A percentile compares a stretch with the other conserved stretches of the same genome.
phyloP scores from a whole-genome alignment of 1,284 basidiomycete genomes.

The Inonotus hispidus region DNA sequence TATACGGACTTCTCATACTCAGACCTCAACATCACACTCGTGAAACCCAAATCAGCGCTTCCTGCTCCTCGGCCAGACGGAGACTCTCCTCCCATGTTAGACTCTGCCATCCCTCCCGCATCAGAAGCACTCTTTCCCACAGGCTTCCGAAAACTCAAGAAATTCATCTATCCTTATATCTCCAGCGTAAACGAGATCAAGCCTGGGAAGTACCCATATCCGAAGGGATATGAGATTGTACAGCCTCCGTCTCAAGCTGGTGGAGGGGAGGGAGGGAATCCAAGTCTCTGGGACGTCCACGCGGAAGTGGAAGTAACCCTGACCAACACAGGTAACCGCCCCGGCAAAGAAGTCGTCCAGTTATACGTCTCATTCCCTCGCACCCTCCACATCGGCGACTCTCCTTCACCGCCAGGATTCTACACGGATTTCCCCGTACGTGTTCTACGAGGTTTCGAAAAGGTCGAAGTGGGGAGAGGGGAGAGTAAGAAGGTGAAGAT shows the following conservation, averaged over 20 bases:
- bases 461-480: slow-evolving; percentile 10
- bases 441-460: slow-evolving; percentile 14
- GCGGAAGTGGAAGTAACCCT: slow-evolving; percentile 13
- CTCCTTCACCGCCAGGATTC: neutral
- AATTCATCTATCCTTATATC: slow-evolving; percentile 17
- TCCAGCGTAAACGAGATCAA: slow-evolving; percentile 3
- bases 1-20: slow-evolving; percentile 48
- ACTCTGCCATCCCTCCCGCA: slow-evolving; percentile 11
- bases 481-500: slow-evolving; percentile 10
- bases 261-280: slow-evolving; percentile 18
- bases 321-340: slow-evolving; percentile 14
- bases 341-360: slow-evolving; percentile 17
- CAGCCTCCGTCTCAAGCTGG: slow-evolving; percentile 13
- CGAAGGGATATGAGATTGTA: slow-evolving; percentile 12
- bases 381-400: slow-evolving; percentile 1
- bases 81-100: neutral
- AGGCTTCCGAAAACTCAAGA: slow-evolving; percentile 14
- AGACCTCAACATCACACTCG: slow-evolving; percentile 23
- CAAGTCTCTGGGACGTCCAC: slow-evolving; percentile 17
- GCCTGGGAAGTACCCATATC: slow-evolving; percentile 16
- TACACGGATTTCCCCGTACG: slow-evolving; percentile 14
- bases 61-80: slow-evolving; percentile 10
- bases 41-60: slow-evolving; percentile 13
- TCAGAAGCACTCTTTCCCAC: slow-evolving; percentile 9
- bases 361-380: slow-evolving; percentile 16